phyloP scores from a whole-genome alignment of 1,139 yeast genomes.

The Scheffersomyces quercinus region DNA sequence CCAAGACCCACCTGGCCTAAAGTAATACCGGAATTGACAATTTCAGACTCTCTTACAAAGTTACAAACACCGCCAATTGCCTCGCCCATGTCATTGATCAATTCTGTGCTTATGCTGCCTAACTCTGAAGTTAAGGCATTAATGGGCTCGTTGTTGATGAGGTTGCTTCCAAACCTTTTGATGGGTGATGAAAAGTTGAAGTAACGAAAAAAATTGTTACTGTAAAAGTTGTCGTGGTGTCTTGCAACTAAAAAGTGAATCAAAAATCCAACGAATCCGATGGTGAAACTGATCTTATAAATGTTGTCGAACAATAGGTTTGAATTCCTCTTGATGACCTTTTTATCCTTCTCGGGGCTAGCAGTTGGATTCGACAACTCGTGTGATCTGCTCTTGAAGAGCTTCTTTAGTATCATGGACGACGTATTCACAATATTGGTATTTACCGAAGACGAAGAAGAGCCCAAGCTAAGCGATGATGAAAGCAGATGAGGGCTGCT shows the following conservation, averaged over 20 bases:
- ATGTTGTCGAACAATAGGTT: slow-evolving; percentile 17
- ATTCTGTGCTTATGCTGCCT: slow-evolving; percentile 8
- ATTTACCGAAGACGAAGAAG: slow-evolving; percentile 33
- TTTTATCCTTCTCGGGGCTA: slow-evolving; percentile 7
- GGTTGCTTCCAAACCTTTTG: slow-evolving; percentile 5
- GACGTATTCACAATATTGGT: slow-evolving; percentile 30
- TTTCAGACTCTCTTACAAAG: slow-evolving; percentile 17
- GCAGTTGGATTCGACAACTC: slow-evolving; percentile 9
- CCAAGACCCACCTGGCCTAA: slow-evolving; percentile 37
- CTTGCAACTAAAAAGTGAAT: slow-evolving; percentile 36
- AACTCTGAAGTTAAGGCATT: slow-evolving; percentile 6
- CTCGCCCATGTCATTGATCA: slow-evolving; percentile 13
- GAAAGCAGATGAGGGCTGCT: slow-evolving; percentile 30
- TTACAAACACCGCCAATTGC: slow-evolving; percentile 11
- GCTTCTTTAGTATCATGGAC: slow-evolving; percentile 31
- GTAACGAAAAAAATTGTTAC: slow-evolving; percentile 8
- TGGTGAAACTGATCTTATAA: slow-evolving; percentile 38
- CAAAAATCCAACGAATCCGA: slow-evolving; percentile 44
- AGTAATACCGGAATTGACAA: slow-evolving; percentile 18
- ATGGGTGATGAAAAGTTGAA: slow-evolving; percentile 7
- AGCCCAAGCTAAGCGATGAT: slow-evolving; percentile 38
- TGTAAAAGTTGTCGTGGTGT: slow-evolving; percentile 15
- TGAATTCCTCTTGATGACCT: slow-evolving; percentile 7
- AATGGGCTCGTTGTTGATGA: slow-evolving; percentile 9
- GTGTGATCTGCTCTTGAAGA: slow-evolving; percentile 19